These are phyloP conservation scores for Pittosporum tobira DNA, from an alignment of 129 eudicot species.

Conservation along the genomic window DNA sequence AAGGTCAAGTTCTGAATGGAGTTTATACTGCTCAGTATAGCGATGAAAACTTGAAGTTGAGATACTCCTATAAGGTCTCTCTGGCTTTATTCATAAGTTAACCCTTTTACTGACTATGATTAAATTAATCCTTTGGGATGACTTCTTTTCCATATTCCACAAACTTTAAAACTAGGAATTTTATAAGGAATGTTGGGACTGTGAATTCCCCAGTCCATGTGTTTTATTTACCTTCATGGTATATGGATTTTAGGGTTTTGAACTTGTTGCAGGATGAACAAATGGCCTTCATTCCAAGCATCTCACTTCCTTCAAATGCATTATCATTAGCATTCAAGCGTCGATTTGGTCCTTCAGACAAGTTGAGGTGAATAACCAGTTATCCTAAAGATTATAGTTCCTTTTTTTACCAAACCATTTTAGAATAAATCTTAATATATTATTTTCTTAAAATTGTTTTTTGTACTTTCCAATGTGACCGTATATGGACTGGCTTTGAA, in stretches of 20 bases:
- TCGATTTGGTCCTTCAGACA: constrained; percentile 57
- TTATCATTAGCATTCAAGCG: constrained; percentile 73
- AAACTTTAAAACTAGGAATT: not conserved
- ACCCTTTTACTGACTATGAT: not conserved
- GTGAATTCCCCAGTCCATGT: not conserved
- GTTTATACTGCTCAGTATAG: constrained; percentile 59
- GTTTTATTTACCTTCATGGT: not conserved
- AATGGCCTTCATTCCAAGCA: constrained; percentile 61
- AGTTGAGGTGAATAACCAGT: constrained; percentile 64
- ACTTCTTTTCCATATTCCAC: not conserved
- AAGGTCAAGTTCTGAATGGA: constrained; percentile 57
- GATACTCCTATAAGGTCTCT: constrained; percentile 73
- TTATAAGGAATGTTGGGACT: not conserved
- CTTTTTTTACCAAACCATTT: no score
- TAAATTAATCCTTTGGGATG: not conserved
- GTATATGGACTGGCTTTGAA: not conserved
- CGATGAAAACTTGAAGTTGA: constrained; percentile 58
- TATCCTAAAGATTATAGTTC: no score
- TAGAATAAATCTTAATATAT: no score
- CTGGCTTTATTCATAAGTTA: not conserved
- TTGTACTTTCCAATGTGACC: no score
- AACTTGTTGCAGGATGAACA: constrained; percentile 60
- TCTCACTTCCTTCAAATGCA: constrained; percentile 82
- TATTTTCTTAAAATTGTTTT: no score
- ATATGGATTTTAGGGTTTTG: not conserved